Evolutionary conservation across 179 eudicot genomes (phyloP).

Genomic region (Vitellaria paradoxa): DNA sequence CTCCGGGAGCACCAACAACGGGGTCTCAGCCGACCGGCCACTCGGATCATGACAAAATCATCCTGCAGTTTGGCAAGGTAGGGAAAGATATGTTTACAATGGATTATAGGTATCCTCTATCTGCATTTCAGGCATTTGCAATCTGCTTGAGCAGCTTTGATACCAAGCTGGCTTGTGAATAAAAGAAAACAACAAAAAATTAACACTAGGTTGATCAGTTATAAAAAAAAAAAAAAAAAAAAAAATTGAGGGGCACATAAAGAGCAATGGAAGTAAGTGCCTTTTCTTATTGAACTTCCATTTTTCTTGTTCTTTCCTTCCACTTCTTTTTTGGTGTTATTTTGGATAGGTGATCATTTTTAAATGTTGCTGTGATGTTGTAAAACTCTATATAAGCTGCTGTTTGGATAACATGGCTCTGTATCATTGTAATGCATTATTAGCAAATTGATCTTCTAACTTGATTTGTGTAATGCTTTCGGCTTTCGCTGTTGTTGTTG

Average conservation of each 20-base stretch:
- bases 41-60: slow-evolving; percentile 82
- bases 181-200: slow-evolving; percentile 11
- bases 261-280: slow-evolving; percentile 5
- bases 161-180: slow-evolving; percentile 99
- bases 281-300: not conserved
- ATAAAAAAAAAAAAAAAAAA: too few relatives aligned
- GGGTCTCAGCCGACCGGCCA: slow-evolving; percentile 23
- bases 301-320: not conserved
- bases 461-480: too few relatives aligned
- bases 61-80: slow-evolving; percentile 89
- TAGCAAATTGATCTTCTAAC: too few relatives aligned
- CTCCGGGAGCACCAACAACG: slow-evolving; percentile 33
- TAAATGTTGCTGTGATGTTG: slow-evolving; percentile 7
- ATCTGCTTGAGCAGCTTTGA: slow-evolving; percentile 96
- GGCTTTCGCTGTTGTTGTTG: too few relatives aligned
- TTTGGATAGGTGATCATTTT: slow-evolving; percentile 12
- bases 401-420: not conserved
- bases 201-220: slow-evolving; percentile 4
- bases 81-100: slow-evolving; percentile 95
- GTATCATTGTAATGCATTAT: not conserved
- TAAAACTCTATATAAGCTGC: slow-evolving; percentile 1
- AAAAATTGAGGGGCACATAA: not conserved
- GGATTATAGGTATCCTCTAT: slow-evolving; percentile 91
- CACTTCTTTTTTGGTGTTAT: not conserved
- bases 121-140: slow-evolving; percentile 96